These are phyloP conservation scores for Priceomyces castillae DNA, from an alignment of 805 yeast genomes.

Conservation along the genomic window DNA sequence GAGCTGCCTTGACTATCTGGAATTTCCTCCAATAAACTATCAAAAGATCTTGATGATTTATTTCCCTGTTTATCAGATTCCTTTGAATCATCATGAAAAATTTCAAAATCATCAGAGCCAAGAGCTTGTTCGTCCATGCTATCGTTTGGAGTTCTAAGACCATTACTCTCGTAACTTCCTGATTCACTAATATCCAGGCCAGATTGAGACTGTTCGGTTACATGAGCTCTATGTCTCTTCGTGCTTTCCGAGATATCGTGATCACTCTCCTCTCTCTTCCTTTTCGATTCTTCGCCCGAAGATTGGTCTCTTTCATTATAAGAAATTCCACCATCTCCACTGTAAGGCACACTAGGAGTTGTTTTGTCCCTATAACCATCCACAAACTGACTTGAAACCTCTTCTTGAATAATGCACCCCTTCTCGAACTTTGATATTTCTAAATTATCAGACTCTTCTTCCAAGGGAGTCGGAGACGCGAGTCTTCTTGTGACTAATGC, in stretches of 20 bases:
- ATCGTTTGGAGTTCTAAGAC: slow-evolving; percentile 4
- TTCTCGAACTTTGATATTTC: too few relatives aligned
- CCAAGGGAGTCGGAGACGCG: slow-evolving; percentile 5
- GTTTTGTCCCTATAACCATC: too few relatives aligned
- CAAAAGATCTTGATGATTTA: background rate
- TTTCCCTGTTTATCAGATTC: background rate
- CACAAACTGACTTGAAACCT: background rate
- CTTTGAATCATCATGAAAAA: background rate
- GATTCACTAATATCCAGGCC: too few relatives aligned
- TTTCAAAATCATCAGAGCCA: background rate
- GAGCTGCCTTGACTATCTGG: background rate
- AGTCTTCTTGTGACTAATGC: slow-evolving; percentile 23
- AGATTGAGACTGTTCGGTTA: background rate
- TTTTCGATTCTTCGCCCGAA: slow-evolving; percentile 6
- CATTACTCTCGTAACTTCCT: slow-evolving; percentile 3
- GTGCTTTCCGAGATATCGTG: background rate
- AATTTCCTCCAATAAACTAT: background rate
- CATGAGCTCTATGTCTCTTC: background rate
- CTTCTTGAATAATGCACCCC: too few relatives aligned
- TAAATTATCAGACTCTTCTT: background rate
- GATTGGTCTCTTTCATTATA: background rate
- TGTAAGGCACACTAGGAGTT: too few relatives aligned
- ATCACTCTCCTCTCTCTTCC: background rate
- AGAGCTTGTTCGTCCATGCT: slow-evolving; percentile 2
- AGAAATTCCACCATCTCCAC: background rate